Evolutionary conservation across 306 rosid genomes (phyloP).

Genomic region (Quercus ilex): DNA sequence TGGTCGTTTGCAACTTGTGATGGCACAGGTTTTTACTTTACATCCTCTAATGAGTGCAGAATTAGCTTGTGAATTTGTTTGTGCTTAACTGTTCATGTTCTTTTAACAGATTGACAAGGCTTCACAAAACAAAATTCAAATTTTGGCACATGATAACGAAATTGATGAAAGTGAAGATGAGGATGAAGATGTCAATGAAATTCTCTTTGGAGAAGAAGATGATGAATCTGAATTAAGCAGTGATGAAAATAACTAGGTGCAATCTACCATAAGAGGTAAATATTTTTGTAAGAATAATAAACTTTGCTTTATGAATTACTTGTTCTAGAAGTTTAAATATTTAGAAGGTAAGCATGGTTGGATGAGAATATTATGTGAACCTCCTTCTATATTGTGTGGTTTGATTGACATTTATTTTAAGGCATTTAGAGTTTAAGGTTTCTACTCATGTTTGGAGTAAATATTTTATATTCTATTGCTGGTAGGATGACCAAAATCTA

Average conservation of each 20-base stretch:
- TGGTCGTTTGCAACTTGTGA: constrained; percentile 80
- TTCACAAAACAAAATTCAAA: constrained; percentile 34
- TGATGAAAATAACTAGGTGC: constrained; percentile 55
- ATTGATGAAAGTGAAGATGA: constrained; percentile 47
- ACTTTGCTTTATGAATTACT: background rate
- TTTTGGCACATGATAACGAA: constrained; percentile 22
- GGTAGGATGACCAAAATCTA: background rate
- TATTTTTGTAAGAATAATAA: background rate
- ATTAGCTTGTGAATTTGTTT: constrained; percentile 8
- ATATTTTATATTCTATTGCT: background rate
- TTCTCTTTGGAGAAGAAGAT: constrained; percentile 52
- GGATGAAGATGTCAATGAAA: constrained; percentile 46
- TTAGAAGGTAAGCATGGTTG: background rate
- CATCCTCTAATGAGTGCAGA: constrained; percentile 9
- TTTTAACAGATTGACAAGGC: constrained; percentile 68
- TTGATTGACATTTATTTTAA: background rate
- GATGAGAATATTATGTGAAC: background rate
- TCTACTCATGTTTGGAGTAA: background rate
- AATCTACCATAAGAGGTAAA: background rate
- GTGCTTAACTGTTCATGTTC: constrained; percentile 7
- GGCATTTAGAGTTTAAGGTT: background rate
- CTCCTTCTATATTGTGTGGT: background rate
- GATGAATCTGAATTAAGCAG: constrained; percentile 76
- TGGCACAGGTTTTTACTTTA: constrained; percentile 61
- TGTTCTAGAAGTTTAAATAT: background rate